Evolutionary conservation across 2,329 filamentous ascomycete genomes (phyloP).

Genomic region (Neopestalotiopsis sp.): DNA sequence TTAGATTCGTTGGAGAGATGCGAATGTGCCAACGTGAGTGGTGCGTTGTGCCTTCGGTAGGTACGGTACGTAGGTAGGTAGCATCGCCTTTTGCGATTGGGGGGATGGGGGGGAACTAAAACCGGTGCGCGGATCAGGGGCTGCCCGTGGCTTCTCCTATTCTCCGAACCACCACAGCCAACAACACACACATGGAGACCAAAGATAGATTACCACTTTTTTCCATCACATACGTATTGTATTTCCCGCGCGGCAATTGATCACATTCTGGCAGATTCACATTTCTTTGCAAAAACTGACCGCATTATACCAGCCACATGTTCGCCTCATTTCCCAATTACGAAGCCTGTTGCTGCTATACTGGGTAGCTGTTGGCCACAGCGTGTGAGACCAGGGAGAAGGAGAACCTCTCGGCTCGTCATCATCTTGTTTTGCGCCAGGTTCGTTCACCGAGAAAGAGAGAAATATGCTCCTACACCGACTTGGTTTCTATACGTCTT

Average conservation of each 20-base stretch:
- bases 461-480: too few relatives aligned
- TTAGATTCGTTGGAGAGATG: neutral
- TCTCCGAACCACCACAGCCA: neutral
- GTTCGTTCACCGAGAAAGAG: too few relatives aligned
- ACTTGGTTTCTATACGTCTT: too few relatives aligned
- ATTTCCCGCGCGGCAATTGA: neutral
- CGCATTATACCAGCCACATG: too few relatives aligned
- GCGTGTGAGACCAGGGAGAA: too few relatives aligned
- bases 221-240: neutral
- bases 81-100: neutral
- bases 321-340: too few relatives aligned
- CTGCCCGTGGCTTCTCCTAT: neutral
- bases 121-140: neutral
- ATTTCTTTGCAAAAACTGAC: neutral
- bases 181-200: neutral
- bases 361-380: too few relatives aligned
- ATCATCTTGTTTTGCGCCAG: too few relatives aligned
- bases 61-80: too few relatives aligned
- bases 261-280: neutral
- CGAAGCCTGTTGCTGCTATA: too few relatives aligned
- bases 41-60: too few relatives aligned
- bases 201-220: conserved; percentile 1
- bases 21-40: neutral
- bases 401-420: too few relatives aligned
- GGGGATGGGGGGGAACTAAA: neutral